phyloP scores from a whole-genome alignment of 2,329 filamentous ascomycete species.

The Pyrenochaeta sp. region DNA sequence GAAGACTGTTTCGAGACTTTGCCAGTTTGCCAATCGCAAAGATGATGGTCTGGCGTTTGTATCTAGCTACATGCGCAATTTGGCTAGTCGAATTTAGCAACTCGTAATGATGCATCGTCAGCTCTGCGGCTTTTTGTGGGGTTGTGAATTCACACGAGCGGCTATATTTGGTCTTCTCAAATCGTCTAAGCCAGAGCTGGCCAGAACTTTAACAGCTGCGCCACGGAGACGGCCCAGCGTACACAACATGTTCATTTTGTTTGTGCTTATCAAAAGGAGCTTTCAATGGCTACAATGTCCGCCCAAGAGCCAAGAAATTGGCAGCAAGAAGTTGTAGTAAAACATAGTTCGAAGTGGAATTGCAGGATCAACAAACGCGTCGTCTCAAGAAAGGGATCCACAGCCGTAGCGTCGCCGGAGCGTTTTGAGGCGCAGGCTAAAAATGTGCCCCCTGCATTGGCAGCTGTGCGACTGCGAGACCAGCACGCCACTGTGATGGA shows the following conservation, averaged over 20 bases:
- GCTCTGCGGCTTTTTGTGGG: not conserved
- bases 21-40: not conserved
- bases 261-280: too few species aligned
- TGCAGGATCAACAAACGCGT: not conserved
- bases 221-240: too few species aligned
- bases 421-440: slow-evolving; percentile 8
- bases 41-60: not conserved
- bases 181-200: too few species aligned
- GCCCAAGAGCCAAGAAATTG: too few species aligned
- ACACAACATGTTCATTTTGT: too few species aligned
- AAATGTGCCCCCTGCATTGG: slow-evolving; percentile 8
- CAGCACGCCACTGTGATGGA: not conserved
- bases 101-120: not conserved
- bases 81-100: not conserved
- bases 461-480: not conserved
- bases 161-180: too few species aligned
- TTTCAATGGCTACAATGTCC: too few species aligned
- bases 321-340: too few species aligned
- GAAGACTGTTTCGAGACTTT: not conserved
- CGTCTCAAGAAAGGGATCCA: slow-evolving; percentile 2
- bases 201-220: too few species aligned
- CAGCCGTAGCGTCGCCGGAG: not conserved
- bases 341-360: slow-evolving; percentile 1
- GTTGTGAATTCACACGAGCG: not conserved
- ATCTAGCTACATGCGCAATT: not conserved